phyloP scores from a whole-genome alignment of 768 basidiomycete genomes.

The Lepiota brunneoincarnata region DNA sequence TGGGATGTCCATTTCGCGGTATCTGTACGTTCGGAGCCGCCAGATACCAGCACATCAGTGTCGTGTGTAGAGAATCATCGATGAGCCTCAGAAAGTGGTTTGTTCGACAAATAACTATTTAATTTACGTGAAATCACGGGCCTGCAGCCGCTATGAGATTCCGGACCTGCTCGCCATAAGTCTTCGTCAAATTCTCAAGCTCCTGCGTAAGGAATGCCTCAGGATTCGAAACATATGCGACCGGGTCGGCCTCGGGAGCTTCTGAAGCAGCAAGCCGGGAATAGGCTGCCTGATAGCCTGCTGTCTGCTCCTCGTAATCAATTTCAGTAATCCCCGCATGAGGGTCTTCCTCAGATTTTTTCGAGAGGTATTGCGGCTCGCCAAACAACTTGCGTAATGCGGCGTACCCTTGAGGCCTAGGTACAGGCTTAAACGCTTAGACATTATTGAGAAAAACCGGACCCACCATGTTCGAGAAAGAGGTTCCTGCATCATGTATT shows the following conservation, averaged over 20 bases:
- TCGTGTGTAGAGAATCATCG: not conserved
- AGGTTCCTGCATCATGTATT: constrained; percentile 65
- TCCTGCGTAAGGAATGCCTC: constrained; percentile 50
- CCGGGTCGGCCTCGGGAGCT: constrained; percentile 52
- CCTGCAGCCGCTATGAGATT: constrained; percentile 32
- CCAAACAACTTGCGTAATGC: constrained; percentile 75
- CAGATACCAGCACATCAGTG: not conserved
- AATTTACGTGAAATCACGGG: not conserved
- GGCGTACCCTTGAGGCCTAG: constrained; percentile 68
- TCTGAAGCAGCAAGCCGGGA: constrained; percentile 87
- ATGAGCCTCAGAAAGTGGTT: no score
- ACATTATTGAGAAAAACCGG: not conserved
- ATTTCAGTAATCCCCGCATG: constrained; percentile 66
- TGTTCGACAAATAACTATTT: no score
- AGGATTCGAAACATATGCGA: constrained; percentile 57
- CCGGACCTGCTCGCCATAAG: constrained; percentile 34
- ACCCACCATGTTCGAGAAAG: constrained; percentile 63
- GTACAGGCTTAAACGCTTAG: not conserved
- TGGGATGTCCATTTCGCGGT: constrained; percentile 27
- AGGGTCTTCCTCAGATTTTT: constrained; percentile 41
- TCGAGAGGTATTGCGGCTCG: constrained; percentile 69
- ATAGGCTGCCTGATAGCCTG: constrained; percentile 93
- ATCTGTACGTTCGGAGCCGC: constrained; percentile 20
- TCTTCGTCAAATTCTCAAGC: constrained; percentile 34
- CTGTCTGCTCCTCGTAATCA: constrained; percentile 87